phyloP scores from a whole-genome alignment of 495 filamentous ascomycete genomes.

The Penicillium pulvis region DNA sequence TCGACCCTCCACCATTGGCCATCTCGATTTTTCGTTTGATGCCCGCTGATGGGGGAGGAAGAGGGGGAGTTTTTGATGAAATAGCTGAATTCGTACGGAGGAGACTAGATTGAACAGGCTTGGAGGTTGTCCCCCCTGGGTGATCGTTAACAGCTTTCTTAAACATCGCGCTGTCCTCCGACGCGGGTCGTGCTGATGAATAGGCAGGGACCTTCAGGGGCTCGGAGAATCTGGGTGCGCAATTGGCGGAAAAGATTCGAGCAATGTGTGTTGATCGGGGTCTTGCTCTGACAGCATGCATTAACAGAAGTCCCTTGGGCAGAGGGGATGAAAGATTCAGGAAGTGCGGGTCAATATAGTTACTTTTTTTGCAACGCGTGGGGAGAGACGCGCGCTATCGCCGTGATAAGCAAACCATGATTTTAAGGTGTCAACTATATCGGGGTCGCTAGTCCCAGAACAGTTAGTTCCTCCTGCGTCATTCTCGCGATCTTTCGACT shows the following conservation, averaged over 20 bases:
- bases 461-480: constrained; percentile 26
- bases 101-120: constrained; percentile 42
- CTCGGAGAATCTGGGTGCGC: constrained; percentile 12
- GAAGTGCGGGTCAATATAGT: constrained; percentile 1
- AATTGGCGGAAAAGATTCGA: constrained; percentile 28
- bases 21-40: constrained; percentile 50
- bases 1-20: constrained; percentile 32
- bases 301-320: constrained; percentile 25
- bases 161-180: constrained; percentile 39
- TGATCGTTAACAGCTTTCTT: constrained; percentile 48
- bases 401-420: neutral
- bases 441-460: constrained; percentile 21
- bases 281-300: constrained; percentile 33
- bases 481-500: constrained; percentile 17
- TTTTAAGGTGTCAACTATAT: neutral
- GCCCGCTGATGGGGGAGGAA: constrained; percentile 30
- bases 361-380: constrained; percentile 2
- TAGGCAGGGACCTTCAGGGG: constrained; percentile 23
- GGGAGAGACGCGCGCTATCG: constrained; percentile 9
- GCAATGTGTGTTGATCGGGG: constrained; percentile 19
- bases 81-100: constrained; percentile 26
- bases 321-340: neutral
- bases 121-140: constrained; percentile 30
- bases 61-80: constrained; percentile 27
- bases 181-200: constrained; percentile 28